A percentile compares a stretch with the other conserved stretches of the same genome.
phyloP scores from a whole-genome alignment of 768 basidiomycete species.

The Sporobolomyces pararoseus region DNA sequence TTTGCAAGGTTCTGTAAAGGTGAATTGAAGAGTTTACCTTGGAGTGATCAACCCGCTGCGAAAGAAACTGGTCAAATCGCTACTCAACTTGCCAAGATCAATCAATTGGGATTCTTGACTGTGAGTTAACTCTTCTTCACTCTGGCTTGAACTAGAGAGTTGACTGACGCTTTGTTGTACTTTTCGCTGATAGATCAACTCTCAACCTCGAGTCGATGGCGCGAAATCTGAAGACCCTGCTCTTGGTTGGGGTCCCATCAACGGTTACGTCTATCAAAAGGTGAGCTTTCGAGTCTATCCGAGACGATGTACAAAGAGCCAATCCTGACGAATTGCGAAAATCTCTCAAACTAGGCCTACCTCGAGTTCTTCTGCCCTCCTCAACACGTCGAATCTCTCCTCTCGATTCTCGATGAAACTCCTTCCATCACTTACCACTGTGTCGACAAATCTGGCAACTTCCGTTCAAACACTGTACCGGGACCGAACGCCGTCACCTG shows the following conservation, averaged over 20 bases:
- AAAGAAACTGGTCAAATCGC: slow-evolving; percentile 65
- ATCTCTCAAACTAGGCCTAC: slow-evolving; percentile 69
- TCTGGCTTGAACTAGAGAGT: neutral
- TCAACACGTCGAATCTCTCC: slow-evolving; percentile 46
- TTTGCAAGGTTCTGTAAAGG: slow-evolving; percentile 73
- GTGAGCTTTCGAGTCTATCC: slow-evolving; percentile 44
- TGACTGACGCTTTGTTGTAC: neutral
- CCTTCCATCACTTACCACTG: slow-evolving; percentile 91
- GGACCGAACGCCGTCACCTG: slow-evolving; percentile 98
- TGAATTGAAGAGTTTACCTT: slow-evolving; percentile 72
- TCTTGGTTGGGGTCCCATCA: slow-evolving; percentile 88
- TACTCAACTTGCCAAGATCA: slow-evolving; percentile 78
- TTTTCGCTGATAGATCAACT: slow-evolving; percentile 63
- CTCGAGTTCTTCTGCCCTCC: slow-evolving; percentile 82
- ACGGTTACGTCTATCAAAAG: slow-evolving; percentile 96
- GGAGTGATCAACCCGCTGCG: slow-evolving; percentile 71
- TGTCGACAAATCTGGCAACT: slow-evolving; percentile 90
- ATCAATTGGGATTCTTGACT: slow-evolving; percentile 89
- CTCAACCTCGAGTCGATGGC: slow-evolving; percentile 91
- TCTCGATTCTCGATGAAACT: slow-evolving; percentile 55
- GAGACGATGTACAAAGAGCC: slow-evolving; percentile 5
- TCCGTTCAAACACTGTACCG: slow-evolving; percentile 90
- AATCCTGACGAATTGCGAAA: slow-evolving; percentile 55
- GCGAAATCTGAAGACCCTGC: slow-evolving; percentile 67
- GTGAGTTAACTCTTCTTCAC: neutral